Base-by-base conservation (phyloP, 805 yeast genomes). In the Wickerhamiella hasegawae region DNA sequence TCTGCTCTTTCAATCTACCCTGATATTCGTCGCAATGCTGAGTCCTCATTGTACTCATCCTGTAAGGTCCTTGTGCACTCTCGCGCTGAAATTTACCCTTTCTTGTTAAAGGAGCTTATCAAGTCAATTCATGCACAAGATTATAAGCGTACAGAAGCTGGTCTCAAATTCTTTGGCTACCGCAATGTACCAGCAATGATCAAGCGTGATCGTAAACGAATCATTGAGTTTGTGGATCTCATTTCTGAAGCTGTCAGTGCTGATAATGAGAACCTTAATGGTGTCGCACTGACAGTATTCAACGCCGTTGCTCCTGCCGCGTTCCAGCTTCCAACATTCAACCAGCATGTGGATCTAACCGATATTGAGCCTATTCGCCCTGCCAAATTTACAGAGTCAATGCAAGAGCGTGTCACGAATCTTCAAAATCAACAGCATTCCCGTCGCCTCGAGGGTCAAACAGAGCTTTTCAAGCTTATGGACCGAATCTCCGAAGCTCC, bases 61-160 rank as follows among this genome's bases (percentile, higher is more conserved):
- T 69, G 80, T 65, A 76, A 73, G 45, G 71, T 78, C 38, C 58
- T 87, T 3, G 65, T 73, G 43, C 80, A 81, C 0, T 68, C 83
- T 0, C 74, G 78, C 40, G 62, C 68, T 15, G 51, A 66, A 2
- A 66, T 82, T 25, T 51, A 76, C 2, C 62, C 62, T 9, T 48
- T 56, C 14, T 57, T 80, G 2, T 55, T 83, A 18, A 58, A 59
- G 6, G 58, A 64, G 2, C 56, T 79, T 14, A 53, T 65, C 5
- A 55, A 55, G 12, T 75, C 79, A 0, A 42, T 83, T 3, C 56
- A 57, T 1, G 47, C 54, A 1, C 56, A 64, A 11, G 75, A 75
- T 30, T 60, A 58, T 40, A 73, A 71, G 43, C 59, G 63, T 19
- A 66, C 81, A 17, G 73, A 76, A 40, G 76, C 81, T 29, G 76